These are phyloP conservation scores for Eucalyptus pauciflora DNA, from an alignment of 345 rosid species.

Conservation along the genomic window DNA sequence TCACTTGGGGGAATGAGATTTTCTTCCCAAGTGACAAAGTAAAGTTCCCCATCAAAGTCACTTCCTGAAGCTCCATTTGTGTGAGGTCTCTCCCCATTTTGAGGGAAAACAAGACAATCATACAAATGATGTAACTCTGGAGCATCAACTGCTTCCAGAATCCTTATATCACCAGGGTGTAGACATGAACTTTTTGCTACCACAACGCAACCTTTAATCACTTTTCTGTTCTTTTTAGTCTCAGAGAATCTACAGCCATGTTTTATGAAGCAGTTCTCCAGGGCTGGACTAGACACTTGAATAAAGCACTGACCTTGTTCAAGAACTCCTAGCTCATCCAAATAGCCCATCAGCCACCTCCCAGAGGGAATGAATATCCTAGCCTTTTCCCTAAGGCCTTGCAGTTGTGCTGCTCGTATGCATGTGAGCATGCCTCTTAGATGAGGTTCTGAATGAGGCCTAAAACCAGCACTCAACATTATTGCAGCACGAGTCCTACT, in stretches of 20 bases:
- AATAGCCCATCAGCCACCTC: slow-evolving; percentile 94
- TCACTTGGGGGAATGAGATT: slow-evolving; percentile 70
- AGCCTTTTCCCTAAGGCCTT: slow-evolving; percentile 80
- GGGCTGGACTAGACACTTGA: slow-evolving; percentile 65
- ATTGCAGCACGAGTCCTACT: too few species aligned
- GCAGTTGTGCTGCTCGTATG: slow-evolving; percentile 74
- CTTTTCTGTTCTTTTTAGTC: slow-evolving; percentile 35
- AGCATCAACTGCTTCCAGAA: slow-evolving; percentile 83
- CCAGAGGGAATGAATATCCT: slow-evolving; percentile 74
- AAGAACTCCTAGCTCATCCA: slow-evolving; percentile 76
- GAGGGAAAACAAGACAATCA: slow-evolving; percentile 91
- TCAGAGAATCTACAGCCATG: slow-evolving; percentile 68
- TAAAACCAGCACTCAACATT: slow-evolving; percentile 89
- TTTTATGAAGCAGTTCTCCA: slow-evolving; percentile 61
- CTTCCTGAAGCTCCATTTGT: slow-evolving; percentile 92
- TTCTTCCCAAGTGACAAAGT: slow-evolving; percentile 91
- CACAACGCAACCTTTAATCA: slow-evolving; percentile 46
- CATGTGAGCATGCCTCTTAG: slow-evolving; percentile 78
- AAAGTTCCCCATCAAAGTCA: slow-evolving; percentile 93
- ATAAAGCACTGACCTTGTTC: slow-evolving; percentile 88
- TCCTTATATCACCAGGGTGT: slow-evolving; percentile 89
- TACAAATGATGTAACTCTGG: slow-evolving; percentile 58
- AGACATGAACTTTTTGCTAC: slow-evolving; percentile 92
- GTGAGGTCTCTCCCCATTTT: slow-evolving; percentile 85
- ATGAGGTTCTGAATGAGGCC: slow-evolving; percentile 72